Conservation (phyloP, 2,329 filamentous ascomycete genomes). For the Fusarium pseudoanthophilum region DNA sequence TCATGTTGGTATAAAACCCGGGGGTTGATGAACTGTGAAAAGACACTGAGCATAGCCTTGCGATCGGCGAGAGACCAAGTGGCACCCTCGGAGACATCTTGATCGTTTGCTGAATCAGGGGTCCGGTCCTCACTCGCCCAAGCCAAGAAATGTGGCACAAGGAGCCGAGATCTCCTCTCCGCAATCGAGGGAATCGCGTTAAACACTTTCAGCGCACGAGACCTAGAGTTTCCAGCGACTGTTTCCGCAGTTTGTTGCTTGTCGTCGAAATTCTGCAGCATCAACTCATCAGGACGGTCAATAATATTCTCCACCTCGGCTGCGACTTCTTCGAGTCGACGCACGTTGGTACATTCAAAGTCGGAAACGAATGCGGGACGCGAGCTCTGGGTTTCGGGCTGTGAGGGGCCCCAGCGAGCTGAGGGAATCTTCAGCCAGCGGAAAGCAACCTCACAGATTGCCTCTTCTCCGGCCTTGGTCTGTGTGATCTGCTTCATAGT, state of each 20-base stretch:
- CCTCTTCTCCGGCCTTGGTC: conserved; percentile 76
- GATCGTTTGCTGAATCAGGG: conserved; percentile 49
- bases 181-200: conserved; percentile 78
- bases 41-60: conserved; percentile 82
- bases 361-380: conserved; percentile 66
- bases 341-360: conserved; percentile 86
- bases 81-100: conserved; percentile 49
- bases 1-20: conserved; percentile 81
- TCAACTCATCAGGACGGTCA: conserved; percentile 64
- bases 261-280: conserved; percentile 72
- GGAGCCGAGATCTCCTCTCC: conserved; percentile 84
- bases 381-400: conserved; percentile 48
- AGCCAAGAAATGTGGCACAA: conserved; percentile 86
- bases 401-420: conserved; percentile 61
- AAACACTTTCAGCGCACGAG: conserved; percentile 83
- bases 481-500: conserved; percentile 80
- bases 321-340: conserved; percentile 65
- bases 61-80: conserved; percentile 83
- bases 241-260: conserved; percentile 66
- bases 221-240: conserved; percentile 68
- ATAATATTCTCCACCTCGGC: conserved; percentile 63
- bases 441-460: conserved; percentile 77
- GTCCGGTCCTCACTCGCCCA: conserved; percentile 72
- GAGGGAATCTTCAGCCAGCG: conserved; percentile 76
- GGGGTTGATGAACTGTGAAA: conserved; percentile 88